A percentile compares a stretch with the other conserved stretches of the same genome.
phyloP scores from a whole-genome alignment of 768 basidiomycete species.

The Tricholoma hemisulphureum region DNA sequence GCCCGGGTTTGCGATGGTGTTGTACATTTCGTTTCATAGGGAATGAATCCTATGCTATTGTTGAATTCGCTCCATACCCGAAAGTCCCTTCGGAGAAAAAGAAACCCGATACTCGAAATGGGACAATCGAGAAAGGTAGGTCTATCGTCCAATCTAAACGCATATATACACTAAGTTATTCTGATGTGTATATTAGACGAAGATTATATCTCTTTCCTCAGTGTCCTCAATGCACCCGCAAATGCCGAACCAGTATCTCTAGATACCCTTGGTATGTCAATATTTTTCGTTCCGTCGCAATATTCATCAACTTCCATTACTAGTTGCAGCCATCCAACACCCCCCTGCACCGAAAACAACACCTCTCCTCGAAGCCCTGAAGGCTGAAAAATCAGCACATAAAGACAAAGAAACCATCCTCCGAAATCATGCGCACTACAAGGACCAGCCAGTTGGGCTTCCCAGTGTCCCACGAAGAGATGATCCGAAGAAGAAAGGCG shows the following conservation, averaged over 20 bases:
- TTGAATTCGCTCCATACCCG: slow-evolving; percentile 93
- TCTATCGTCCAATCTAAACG: not conserved
- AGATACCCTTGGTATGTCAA: slow-evolving; percentile 57
- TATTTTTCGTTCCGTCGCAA: not conserved
- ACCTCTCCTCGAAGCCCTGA: slow-evolving; percentile 90
- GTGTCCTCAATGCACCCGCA: slow-evolving; percentile 57
- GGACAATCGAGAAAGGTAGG: slow-evolving; percentile 87
- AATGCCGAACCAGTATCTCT: slow-evolving; percentile 56
- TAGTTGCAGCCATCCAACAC: slow-evolving; percentile 66
- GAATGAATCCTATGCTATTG: slow-evolving; percentile 81
- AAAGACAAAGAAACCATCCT: slow-evolving; percentile 73
- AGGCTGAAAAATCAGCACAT: slow-evolving; percentile 72
- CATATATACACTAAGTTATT: not conserved
- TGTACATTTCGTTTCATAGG: slow-evolving; percentile 46
- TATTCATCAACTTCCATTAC: not conserved
- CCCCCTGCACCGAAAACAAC: slow-evolving; percentile 73
- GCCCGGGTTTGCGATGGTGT: not conserved
- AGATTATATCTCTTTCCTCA: slow-evolving; percentile 80
- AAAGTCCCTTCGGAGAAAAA: slow-evolving; percentile 73
- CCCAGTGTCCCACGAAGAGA: slow-evolving; percentile 34
- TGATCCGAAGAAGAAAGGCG: slow-evolving; percentile 30
- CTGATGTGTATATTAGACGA: slow-evolving; percentile 51
- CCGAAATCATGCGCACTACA: slow-evolving; percentile 72
- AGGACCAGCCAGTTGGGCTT: slow-evolving; percentile 39
- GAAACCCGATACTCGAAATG: slow-evolving; percentile 78